Conservation (phyloP, 2,329 filamentous ascomycete genomes). For the Fonsecaea nubica region DNA sequence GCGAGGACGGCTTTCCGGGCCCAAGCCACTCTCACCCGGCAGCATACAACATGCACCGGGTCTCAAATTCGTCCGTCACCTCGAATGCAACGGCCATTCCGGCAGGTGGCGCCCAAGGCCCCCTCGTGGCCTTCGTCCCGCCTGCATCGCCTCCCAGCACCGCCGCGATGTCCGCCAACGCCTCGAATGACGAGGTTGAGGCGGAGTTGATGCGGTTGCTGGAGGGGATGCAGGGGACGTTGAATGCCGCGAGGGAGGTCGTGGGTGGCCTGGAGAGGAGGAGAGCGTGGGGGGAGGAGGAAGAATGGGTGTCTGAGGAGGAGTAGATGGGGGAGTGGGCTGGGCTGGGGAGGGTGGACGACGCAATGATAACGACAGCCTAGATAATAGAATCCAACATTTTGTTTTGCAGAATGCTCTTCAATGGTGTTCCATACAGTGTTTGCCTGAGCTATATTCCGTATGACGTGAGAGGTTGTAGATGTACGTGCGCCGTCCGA, state of each 20-base stretch:
- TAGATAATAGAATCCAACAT: neutral
- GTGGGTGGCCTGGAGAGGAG: slow-evolving; percentile 35
- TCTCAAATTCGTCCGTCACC: slow-evolving; percentile 12
- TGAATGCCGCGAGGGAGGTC: slow-evolving; percentile 48
- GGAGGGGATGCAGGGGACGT: slow-evolving; percentile 48
- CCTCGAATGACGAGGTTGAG: slow-evolving; percentile 46
- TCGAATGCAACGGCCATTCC: slow-evolving; percentile 25
- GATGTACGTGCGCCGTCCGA: no score
- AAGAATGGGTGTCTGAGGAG: slow-evolving; percentile 33
- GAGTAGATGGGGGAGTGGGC: slow-evolving; percentile 14
- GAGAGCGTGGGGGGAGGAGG: slow-evolving; percentile 22
- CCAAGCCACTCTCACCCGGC: slow-evolving; percentile 23
- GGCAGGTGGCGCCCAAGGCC: slow-evolving; percentile 12
- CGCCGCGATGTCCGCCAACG: slow-evolving; percentile 48
- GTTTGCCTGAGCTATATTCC: neutral
- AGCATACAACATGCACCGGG: slow-evolving; percentile 14
- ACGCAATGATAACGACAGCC: neutral
- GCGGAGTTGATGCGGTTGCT: slow-evolving; percentile 52
- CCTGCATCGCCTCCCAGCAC: slow-evolving; percentile 48
- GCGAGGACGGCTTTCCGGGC: slow-evolving; percentile 32
- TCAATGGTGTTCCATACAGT: neutral
- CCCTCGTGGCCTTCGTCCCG: slow-evolving; percentile 47
- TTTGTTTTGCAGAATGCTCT: neutral
- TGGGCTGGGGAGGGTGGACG: neutral
- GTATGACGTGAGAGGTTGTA: neutral